A percentile compares a stretch with the other conserved stretches of the same genome.
These are phyloP conservation scores for Naumovozyma castellii DNA, from an alignment of 805 yeast genomes.

Conservation along the genomic window DNA sequence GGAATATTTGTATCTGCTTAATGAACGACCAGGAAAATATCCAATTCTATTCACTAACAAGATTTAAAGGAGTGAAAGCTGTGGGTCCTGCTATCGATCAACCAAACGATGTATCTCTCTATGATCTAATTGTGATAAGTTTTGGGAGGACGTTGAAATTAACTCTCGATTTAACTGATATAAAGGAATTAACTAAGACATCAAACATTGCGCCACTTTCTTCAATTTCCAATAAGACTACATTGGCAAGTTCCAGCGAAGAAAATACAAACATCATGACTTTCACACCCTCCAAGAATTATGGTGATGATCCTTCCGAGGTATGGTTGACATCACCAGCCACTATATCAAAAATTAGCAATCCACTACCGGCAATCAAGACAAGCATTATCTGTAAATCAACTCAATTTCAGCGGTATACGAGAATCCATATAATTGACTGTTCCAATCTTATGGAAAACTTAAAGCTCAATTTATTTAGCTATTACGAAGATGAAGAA, in stretches of 20 bases:
- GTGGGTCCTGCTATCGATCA: constrained; percentile 10
- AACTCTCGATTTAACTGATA: constrained; percentile 8
- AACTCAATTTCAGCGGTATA: constrained; percentile 9
- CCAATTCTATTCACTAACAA: constrained; percentile 16
- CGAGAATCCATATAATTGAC: constrained; percentile 2
- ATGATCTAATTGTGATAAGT: constrained; percentile 14
- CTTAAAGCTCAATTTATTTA: too few relatives aligned
- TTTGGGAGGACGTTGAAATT: constrained; percentile 15
- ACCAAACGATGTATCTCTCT: constrained; percentile 2
- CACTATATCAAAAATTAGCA: constrained; percentile 14
- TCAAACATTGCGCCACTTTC: constrained; percentile 7
- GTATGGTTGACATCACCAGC: constrained; percentile 17
- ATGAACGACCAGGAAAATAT: constrained; percentile 7
- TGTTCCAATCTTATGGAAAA: constrained; percentile 1
- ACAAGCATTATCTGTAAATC: constrained; percentile 6
- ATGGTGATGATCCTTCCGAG: constrained; percentile 2
- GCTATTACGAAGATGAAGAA: constrained; percentile 1
- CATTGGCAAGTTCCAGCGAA: constrained; percentile 16
- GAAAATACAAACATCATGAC: constrained; percentile 8
- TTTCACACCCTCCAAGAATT: constrained; percentile 5
- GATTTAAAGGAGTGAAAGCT: constrained; percentile 22
- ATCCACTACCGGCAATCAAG: constrained; percentile 5
- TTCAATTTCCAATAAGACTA: constrained; percentile 11
- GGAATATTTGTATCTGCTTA: constrained; percentile 17
- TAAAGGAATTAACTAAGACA: constrained; percentile 5